These are phyloP conservation scores for Chrysopogon serrulatus DNA, from an alignment of 176 grass and related monocot genomes.

Conservation along the genomic window DNA sequence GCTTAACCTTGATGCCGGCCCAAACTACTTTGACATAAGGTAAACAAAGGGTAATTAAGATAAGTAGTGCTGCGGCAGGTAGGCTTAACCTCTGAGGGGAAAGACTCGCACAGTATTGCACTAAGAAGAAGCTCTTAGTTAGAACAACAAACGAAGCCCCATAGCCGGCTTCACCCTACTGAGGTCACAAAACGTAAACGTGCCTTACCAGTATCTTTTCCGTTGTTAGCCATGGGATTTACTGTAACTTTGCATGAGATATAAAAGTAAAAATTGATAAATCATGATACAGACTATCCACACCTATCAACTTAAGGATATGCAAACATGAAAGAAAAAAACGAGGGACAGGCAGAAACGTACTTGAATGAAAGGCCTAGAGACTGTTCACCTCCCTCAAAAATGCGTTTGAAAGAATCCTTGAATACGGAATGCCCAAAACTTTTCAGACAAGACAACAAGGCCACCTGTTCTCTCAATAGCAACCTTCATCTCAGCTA, in stretches of 20 bases:
- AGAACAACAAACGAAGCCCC: background rate
- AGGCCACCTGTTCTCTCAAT: constrained; percentile 99
- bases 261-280: background rate
- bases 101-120: background rate
- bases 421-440: constrained; percentile 97
- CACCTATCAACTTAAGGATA: background rate
- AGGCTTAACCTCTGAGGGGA: too few relatives aligned
- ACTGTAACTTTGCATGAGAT: background rate
- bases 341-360: constrained; percentile 23
- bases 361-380: constrained; percentile 97
- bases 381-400: constrained; percentile 78
- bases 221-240: background rate
- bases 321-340: background rate
- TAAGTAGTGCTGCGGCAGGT: too few relatives aligned
- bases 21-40: too few relatives aligned
- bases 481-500: constrained; percentile 95
- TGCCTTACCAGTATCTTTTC: background rate
- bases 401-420: constrained; percentile 96
- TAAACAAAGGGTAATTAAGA: too few relatives aligned
- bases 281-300: constrained; percentile 8
- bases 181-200: background rate
- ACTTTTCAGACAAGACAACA: constrained; percentile 97
- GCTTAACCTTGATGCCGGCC: too few relatives aligned
- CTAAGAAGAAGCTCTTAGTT: background rate
- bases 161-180: background rate